phyloP scores from a whole-genome alignment of 208 protist genomes.

The Crithidia bombi region DNA sequence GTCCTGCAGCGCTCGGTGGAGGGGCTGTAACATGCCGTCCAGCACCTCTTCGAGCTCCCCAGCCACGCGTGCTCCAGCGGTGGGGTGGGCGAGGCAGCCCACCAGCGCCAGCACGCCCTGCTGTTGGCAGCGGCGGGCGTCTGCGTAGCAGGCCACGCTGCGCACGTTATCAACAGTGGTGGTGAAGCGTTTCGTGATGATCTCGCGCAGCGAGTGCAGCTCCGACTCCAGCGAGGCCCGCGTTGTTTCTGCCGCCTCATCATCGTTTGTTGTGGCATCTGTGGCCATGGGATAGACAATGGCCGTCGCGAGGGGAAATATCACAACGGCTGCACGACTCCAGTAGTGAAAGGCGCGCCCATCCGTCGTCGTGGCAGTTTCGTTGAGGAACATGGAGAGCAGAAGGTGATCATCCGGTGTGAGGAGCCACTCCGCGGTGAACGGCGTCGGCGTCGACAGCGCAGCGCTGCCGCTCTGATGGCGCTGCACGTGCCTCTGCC shows the following conservation, averaged over 20 bases:
- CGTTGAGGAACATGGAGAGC: conserved; percentile 68
- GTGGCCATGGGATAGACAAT: conserved; percentile 29
- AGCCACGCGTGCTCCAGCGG: conserved; percentile 15
- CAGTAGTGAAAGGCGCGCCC: conserved; percentile 29
- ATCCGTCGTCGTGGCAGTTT: conserved; percentile 53
- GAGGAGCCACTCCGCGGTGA: conserved; percentile 15
- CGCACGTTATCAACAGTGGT: conserved; percentile 21
- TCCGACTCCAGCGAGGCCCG: conserved; percentile 44
- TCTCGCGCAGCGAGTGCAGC: conserved; percentile 50
- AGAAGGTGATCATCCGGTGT: conserved; percentile 54
- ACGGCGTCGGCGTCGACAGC: background rate
- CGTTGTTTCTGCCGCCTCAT: conserved; percentile 31
- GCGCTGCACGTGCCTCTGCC: conserved; percentile 5
- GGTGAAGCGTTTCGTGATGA: conserved; percentile 52
- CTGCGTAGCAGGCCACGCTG: conserved; percentile 24
- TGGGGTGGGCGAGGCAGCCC: conserved; percentile 9
- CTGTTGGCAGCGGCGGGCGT: conserved; percentile 25
- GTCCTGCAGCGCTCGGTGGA: conserved; percentile 40
- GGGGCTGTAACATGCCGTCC: conserved; percentile 42
- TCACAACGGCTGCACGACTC: conserved; percentile 27
- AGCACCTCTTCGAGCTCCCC: conserved; percentile 35
- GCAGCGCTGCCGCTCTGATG: background rate
- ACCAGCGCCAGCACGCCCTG: conserved; percentile 15
- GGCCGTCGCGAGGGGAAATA: conserved; percentile 39
- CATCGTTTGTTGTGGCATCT: background rate